Base-by-base conservation (phyloP, 306 rosid species). In the Lathyrus oleraceus region DNA sequence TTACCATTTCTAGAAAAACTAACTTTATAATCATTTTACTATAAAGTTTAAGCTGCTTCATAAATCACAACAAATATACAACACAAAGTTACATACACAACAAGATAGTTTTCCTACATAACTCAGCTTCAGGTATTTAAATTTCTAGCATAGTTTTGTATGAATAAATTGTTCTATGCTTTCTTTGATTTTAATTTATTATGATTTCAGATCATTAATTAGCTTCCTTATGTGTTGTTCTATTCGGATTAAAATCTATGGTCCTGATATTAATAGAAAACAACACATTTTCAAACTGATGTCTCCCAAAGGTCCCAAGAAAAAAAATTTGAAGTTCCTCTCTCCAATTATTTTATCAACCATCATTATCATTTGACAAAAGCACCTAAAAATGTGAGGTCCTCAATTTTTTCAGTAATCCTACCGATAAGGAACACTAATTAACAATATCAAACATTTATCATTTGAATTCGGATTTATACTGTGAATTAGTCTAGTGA, bases 341-440 rank as follows among this genome's bases (percentile, higher is more conserved):
- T 49, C 7, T 69, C 58, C 75, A 65, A 61, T 63, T 36, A 68
- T 76, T 49, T 59, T 27, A 75, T 65, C 44, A 48, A 23, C 69
- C 49, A 63, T 48, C 40, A 23, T 45, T 62, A 66, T 36, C 52
- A 25, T 1, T 65, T 63, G 77, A 66, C 82, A 53, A 81, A 79
- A 53, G 23, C 63, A 60, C 59, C 81, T 32, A 3, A 60, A 53
- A 65, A 64, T 73, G 56, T 78, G 61, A 59, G 85, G 77, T 58
- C n/a, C 64, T 44, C 9, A 43, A 20, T 43, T 44, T 57, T n/a
- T 39, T 28, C 66, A 60, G 5, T 57, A 63, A 67, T 61, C 67
- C 45, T 66, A 35, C 49, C 3, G 7, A 67, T 32, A 39, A 42
- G 44, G 58, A 67, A 47, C 53, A 38, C 10, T 49, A 15, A 25